phyloP scores from a whole-genome alignment of 2,329 filamentous ascomycete species.

The Ambrosiella cleistominuta region DNA sequence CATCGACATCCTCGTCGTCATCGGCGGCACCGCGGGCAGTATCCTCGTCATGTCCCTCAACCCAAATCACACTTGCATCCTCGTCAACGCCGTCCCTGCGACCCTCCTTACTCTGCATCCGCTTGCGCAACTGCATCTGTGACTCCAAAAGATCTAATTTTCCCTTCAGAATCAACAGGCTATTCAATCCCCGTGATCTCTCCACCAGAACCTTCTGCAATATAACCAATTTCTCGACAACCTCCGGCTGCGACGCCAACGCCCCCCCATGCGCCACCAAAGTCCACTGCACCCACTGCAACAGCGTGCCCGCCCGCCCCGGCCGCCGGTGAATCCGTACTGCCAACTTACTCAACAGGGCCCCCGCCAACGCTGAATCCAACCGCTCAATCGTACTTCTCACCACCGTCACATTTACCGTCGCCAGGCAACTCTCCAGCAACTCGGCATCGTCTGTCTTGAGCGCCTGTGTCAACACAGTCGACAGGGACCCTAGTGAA shows the following conservation, averaged over 20 bases:
- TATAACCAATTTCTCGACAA: constrained; percentile 58
- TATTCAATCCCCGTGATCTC: constrained; percentile 64
- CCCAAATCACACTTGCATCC: constrained; percentile 60
- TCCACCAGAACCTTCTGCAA: constrained; percentile 79
- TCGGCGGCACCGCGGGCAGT: constrained; percentile 24
- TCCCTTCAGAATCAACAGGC: constrained; percentile 74
- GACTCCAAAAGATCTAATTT: constrained; percentile 88
- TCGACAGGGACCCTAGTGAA: constrained; percentile 66
- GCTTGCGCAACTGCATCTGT: constrained; percentile 65
- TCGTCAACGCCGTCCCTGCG: constrained; percentile 22
- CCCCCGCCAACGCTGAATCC: constrained; percentile 65
- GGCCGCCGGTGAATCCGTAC: constrained; percentile 74
- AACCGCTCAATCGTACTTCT: constrained; percentile 80
- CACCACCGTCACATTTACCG: constrained; percentile 58
- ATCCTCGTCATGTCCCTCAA: constrained; percentile 48
- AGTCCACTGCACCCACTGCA: constrained; percentile 94
- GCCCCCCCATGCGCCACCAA: constrained; percentile 84
- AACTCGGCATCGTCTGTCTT: constrained; percentile 79
- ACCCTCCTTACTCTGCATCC: constrained; percentile 32
- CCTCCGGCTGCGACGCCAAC: constrained; percentile 67
- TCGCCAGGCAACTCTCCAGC: constrained; percentile 80
- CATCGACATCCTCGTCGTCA: constrained; percentile 41
- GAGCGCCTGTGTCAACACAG: constrained; percentile 83
- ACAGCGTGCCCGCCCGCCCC: constrained; percentile 73
- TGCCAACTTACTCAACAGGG: constrained; percentile 66